Percentiles rank a stretch among this genome's conserved stretches.
These are phyloP conservation scores for Fraxinus ornus DNA, from an alignment of 305 asterid genomes.

Conservation along the genomic window DNA sequence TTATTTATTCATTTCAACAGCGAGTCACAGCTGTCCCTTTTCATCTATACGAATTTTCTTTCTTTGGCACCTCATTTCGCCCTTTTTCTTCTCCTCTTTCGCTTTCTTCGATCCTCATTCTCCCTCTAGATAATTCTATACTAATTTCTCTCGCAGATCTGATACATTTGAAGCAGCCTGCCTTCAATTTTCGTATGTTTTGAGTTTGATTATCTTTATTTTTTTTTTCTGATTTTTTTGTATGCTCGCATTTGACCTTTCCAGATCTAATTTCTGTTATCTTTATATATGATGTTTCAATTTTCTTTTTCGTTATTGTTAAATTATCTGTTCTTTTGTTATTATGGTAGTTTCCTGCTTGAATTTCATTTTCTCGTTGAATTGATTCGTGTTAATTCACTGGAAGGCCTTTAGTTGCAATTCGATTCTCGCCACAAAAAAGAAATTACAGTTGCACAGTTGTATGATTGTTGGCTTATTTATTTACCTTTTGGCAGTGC, in stretches of 20 bases:
- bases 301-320: background rate
- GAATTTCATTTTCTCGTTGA: slow-evolving; percentile 1
- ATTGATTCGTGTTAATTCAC: slow-evolving; percentile 13
- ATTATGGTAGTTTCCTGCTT: background rate
- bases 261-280: background rate
- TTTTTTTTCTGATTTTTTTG: background rate
- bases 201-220: background rate
- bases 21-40: background rate
- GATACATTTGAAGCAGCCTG: background rate
- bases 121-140: background rate
- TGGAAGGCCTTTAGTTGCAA: background rate
- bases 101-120: background rate
- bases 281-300: background rate
- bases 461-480: background rate
- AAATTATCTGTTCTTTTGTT: slow-evolving; percentile 13
- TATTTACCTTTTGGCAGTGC: slow-evolving; percentile 23
- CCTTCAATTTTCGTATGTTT: background rate
- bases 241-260: background rate
- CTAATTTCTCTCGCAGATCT: background rate
- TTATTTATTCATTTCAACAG: background rate
- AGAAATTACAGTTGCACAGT: background rate
- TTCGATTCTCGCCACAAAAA: background rate
- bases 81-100: background rate
- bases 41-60: background rate
- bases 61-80: background rate